These are phyloP conservation scores for Lentinula sp. DNA, from an alignment of 768 basidiomycete genomes.

Conservation along the genomic window DNA sequence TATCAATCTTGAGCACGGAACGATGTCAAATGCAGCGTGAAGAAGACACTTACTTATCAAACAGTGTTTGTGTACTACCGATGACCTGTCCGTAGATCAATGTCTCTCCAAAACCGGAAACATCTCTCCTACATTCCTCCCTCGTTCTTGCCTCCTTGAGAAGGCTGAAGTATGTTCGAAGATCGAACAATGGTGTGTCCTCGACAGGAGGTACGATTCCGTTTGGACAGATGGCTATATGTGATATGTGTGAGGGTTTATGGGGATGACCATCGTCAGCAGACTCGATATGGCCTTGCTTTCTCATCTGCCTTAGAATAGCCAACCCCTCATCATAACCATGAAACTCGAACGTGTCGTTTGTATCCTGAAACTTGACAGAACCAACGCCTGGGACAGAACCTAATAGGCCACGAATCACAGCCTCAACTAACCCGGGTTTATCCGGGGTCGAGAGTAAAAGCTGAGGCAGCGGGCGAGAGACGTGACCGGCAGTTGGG, in stretches of 20 bases:
- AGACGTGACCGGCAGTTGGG: slow-evolving; percentile 22
- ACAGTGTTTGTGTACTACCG: slow-evolving; percentile 91
- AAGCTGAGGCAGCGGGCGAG: slow-evolving; percentile 54
- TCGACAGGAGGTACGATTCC: slow-evolving; percentile 41
- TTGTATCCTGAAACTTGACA: slow-evolving; percentile 50
- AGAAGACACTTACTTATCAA: slow-evolving; percentile 70
- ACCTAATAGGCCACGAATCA: slow-evolving; percentile 30
- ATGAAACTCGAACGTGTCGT: slow-evolving; percentile 68
- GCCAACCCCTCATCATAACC: slow-evolving; percentile 23
- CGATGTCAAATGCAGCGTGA: neutral
- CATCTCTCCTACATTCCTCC: slow-evolving; percentile 13
- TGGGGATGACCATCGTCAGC: slow-evolving; percentile 17
- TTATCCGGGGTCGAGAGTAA: slow-evolving; percentile 41
- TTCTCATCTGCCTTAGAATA: slow-evolving; percentile 20
- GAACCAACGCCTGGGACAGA: slow-evolving; percentile 23
- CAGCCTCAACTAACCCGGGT: slow-evolving; percentile 30
- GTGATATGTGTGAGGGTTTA: slow-evolving; percentile 37
- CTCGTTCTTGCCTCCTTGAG: slow-evolving; percentile 30
- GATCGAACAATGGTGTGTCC: slow-evolving; percentile 71
- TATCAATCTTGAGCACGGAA: neutral
- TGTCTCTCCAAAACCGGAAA: slow-evolving; percentile 67
- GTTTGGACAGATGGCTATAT: slow-evolving; percentile 46
- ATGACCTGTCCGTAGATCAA: slow-evolving; percentile 85
- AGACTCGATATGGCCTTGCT: slow-evolving; percentile 10
- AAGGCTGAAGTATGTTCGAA: slow-evolving; percentile 51